These are phyloP conservation scores for Kurtzmaniella quercitrusa DNA, from an alignment of 1,139 yeast genomes.

Conservation along the genomic window DNA sequence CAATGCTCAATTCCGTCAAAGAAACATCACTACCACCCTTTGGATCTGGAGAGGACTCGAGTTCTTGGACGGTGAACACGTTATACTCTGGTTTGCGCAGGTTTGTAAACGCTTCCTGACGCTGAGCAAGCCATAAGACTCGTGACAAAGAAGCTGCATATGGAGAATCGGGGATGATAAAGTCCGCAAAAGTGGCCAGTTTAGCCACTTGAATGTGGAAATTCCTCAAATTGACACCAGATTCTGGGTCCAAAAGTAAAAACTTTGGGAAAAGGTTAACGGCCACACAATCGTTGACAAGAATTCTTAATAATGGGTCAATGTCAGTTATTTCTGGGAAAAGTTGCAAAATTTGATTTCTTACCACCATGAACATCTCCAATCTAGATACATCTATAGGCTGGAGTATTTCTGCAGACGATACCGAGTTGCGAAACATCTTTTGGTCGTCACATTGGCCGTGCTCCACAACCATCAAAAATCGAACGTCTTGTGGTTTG, in stretches of 20 bases:
- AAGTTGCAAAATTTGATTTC: conserved; percentile 16
- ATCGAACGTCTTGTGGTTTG: conserved; percentile 27
- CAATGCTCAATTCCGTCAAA: background rate
- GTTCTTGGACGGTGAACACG: conserved; percentile 16
- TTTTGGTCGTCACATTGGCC: conserved; percentile 7
- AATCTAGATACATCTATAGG: conserved; percentile 37
- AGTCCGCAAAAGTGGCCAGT: conserved; percentile 63
- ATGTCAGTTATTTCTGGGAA: conserved; percentile 12
- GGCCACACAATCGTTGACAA: conserved; percentile 41
- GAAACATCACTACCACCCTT: background rate
- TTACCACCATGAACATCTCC: conserved; percentile 27
- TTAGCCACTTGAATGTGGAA: conserved; percentile 76
- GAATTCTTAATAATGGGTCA: conserved; percentile 14
- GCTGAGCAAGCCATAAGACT: conserved; percentile 53
- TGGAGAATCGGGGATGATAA: conserved; percentile 28
- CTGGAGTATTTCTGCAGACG: conserved; percentile 55
- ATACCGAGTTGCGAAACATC: conserved; percentile 59
- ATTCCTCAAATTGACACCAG: conserved; percentile 69
- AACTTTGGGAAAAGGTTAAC: conserved; percentile 51
- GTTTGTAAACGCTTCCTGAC: conserved; percentile 19
- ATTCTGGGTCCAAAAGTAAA: conserved; percentile 56
- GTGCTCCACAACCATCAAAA: conserved; percentile 52
- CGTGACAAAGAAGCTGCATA: conserved; percentile 36
- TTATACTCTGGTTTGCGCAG: conserved; percentile 15
- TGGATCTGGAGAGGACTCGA: background rate